Evolutionary conservation across 345 rosid species (phyloP).

Genomic region (Arabis alpina): DNA sequence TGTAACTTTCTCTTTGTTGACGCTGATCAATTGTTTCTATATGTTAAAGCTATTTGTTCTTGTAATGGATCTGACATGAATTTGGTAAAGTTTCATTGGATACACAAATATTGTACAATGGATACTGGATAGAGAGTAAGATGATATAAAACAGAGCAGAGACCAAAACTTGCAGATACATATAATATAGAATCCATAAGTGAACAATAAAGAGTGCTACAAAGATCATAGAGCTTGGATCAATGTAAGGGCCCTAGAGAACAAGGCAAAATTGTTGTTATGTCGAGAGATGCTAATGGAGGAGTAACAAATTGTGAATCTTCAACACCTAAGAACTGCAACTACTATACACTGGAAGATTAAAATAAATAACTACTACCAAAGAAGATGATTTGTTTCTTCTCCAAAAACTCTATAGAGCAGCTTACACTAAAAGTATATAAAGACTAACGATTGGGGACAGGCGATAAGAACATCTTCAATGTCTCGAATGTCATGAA

Average conservation of each 20-base stretch:
- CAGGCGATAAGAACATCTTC: conserved; percentile 53
- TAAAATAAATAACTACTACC: not conserved
- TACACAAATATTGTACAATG: no score
- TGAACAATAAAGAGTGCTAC: not conserved
- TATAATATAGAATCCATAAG: not conserved
- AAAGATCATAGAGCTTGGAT: conserved; percentile 27
- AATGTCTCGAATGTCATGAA: conserved; percentile 89
- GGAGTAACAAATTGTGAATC: conserved; percentile 25
- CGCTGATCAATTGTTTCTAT: conserved; percentile 33
- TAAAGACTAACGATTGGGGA: conserved; percentile 19
- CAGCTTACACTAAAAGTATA: conserved; percentile 25
- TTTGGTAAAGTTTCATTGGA: not conserved
- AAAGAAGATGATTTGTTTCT: not conserved
- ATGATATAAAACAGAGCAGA: not conserved
- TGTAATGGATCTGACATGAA: not conserved
- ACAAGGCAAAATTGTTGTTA: conserved; percentile 38
- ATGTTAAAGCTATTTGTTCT: not conserved
- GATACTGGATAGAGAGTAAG: not conserved
- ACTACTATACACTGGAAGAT: conserved; percentile 36
- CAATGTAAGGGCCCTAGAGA: conserved; percentile 29
- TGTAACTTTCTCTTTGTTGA: conserved; percentile 30
- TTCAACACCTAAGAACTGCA: conserved; percentile 29
- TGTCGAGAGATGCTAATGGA: conserved; percentile 21
- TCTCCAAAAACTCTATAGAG: conserved; percentile 30
- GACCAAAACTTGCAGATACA: not conserved